These are phyloP conservation scores for Pinus albicaulis DNA, from an alignment of 75 land plant species.

Conservation along the genomic window DNA sequence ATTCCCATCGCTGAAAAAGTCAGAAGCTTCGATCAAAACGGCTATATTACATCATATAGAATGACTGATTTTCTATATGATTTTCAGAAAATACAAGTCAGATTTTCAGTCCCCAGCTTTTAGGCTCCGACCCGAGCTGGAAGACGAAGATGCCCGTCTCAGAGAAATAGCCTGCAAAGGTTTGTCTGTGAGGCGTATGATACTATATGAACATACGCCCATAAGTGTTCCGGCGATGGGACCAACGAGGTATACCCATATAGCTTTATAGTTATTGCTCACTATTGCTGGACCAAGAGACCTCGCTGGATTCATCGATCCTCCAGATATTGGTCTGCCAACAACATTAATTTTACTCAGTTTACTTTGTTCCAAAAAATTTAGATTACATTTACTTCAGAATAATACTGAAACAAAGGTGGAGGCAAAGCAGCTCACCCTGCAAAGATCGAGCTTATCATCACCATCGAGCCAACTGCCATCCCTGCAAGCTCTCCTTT, in stretches of 20 bases:
- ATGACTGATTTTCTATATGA: no score
- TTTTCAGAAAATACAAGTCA: no score
- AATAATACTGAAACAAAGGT: background rate
- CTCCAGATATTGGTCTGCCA: slow-evolving; percentile 74
- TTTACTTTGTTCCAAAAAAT: background rate
- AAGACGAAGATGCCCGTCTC: background rate
- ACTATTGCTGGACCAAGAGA: slow-evolving; percentile 76
- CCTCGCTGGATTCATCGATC: slow-evolving; percentile 86
- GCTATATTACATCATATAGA: no score
- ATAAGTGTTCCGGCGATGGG: slow-evolving; percentile 54
- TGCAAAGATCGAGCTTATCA: slow-evolving; percentile 55
- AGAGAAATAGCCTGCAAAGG: slow-evolving; percentile 43
- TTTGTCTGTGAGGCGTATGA: slow-evolving; percentile 62
- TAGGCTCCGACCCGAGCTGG: background rate
- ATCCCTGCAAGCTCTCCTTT: slow-evolving; percentile 56
- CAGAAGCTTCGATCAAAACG: no score
- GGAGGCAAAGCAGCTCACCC: slow-evolving; percentile 40
- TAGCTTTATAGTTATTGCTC: slow-evolving; percentile 29
- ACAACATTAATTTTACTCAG: background rate
- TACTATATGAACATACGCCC: slow-evolving; percentile 76
- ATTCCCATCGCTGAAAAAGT: no score
- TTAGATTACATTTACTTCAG: no score
- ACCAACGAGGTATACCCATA: slow-evolving; percentile 71
- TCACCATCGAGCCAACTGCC: slow-evolving; percentile 62
- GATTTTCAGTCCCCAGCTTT: no score